Percentiles rank a stretch among this genome's conserved stretches.
Evolutionary conservation across 306 rosid genomes (phyloP).

Genomic region (Trifolium pratense): DNA sequence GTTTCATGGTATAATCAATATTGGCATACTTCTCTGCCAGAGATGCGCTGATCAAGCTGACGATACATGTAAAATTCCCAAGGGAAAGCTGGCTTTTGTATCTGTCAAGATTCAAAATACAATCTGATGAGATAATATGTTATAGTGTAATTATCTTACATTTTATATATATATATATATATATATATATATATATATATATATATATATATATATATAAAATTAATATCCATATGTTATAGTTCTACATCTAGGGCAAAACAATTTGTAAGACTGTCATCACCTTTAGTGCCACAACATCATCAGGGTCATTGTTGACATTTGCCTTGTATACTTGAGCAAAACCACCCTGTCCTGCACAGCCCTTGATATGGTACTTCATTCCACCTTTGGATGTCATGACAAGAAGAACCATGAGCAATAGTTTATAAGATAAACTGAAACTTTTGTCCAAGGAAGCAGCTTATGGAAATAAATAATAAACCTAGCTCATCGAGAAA

Average conservation of each 20-base stretch:
- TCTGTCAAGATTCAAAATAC: constrained; percentile 53
- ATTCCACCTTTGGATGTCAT: constrained; percentile 70
- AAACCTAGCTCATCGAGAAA: constrained; percentile 32
- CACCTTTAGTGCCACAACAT: constrained; percentile 88
- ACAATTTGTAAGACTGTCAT: constrained; percentile 22
- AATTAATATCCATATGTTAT: too few relatives aligned
- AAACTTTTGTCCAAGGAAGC: constrained; percentile 2
- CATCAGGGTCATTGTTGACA: constrained; percentile 69
- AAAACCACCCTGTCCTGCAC: constrained; percentile 93
- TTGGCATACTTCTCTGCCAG: constrained; percentile 61
- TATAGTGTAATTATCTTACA: too few relatives aligned
- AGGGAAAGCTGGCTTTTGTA: constrained; percentile 88
- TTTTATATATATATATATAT: too few relatives aligned
- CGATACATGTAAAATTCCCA: constrained; percentile 98
- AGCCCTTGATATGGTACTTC: constrained; percentile 88
- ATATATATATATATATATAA: too few relatives aligned
- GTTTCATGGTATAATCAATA: constrained; percentile 33
- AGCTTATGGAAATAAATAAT: constrained; percentile 18
- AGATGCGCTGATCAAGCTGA: constrained; percentile 79
- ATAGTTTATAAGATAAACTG: constrained; percentile 20
- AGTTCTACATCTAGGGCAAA: constrained; percentile 4
- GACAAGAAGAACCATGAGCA: constrained; percentile 36
- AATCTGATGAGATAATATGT: constrained; percentile 31
- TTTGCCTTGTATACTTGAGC: constrained; percentile 89
- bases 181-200: too few relatives aligned